These are phyloP conservation scores for Huiozyma sinensis DNA, from an alignment of 805 yeast species.

Conservation along the genomic window DNA sequence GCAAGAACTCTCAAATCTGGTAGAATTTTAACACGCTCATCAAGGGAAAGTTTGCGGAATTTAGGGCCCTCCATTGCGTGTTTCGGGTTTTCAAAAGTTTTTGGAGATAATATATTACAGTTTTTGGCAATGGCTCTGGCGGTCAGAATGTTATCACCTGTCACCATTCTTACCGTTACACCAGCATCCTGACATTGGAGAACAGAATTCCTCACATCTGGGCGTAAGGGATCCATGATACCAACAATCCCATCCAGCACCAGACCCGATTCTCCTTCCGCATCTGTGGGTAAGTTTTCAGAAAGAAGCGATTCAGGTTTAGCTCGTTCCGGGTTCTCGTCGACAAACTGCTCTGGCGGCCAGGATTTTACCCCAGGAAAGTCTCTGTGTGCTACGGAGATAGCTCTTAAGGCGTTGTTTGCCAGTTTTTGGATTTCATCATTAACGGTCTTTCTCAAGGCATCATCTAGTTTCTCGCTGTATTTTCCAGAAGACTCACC, in stretches of 20 bases:
- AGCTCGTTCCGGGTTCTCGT: slow-evolving; percentile 27
- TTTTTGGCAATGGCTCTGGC: slow-evolving; percentile 84
- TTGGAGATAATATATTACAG: slow-evolving; percentile 59
- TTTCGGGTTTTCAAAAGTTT: slow-evolving; percentile 40
- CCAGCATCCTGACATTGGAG: slow-evolving; percentile 81
- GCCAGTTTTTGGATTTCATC: slow-evolving; percentile 51
- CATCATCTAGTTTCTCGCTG: slow-evolving; percentile 7
- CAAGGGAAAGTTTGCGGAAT: slow-evolving; percentile 56
- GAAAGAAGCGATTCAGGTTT: slow-evolving; percentile 32
- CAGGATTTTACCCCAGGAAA: slow-evolving; percentile 38
- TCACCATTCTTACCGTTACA: slow-evolving; percentile 92
- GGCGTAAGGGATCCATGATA: slow-evolving; percentile 87
- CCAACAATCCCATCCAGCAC: slow-evolving; percentile 73
- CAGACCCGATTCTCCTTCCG: slow-evolving; percentile 31
- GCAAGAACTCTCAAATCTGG: slow-evolving; percentile 80
- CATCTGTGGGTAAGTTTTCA: background rate
- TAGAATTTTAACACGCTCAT: slow-evolving; percentile 48
- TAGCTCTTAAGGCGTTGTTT: slow-evolving; percentile 71
- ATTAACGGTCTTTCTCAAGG: slow-evolving; percentile 29
- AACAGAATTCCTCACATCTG: slow-evolving; percentile 86
- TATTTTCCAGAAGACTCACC: slow-evolving; percentile 17
- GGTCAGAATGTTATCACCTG: slow-evolving; percentile 89
- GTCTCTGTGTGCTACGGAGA: slow-evolving; percentile 78
- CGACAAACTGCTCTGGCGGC: slow-evolving; percentile 52
- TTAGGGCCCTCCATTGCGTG: slow-evolving; percentile 88